Evolutionary conservation across 805 yeast species (phyloP).

Genomic region (Suhomyces vadensis): DNA sequence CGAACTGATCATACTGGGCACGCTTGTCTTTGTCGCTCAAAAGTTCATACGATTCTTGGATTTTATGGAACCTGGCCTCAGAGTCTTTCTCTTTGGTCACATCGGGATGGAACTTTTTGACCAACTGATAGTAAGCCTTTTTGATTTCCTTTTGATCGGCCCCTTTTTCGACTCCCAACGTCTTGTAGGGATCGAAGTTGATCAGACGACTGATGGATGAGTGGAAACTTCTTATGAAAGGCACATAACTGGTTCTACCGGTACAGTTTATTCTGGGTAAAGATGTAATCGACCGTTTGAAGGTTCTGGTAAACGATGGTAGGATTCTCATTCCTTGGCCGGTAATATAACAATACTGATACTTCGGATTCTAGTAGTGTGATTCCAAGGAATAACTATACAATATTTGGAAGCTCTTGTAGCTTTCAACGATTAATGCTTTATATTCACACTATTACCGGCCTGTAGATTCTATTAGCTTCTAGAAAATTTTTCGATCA

Average conservation of each 20-base stretch:
- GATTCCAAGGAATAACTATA: too few relatives aligned
- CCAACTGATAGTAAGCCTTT: conserved; percentile 90
- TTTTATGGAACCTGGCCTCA: conserved; percentile 84
- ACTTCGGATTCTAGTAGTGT: too few relatives aligned
- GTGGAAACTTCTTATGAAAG: conserved; percentile 41
- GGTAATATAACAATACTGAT: neutral
- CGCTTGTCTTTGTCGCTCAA: conserved; percentile 82
- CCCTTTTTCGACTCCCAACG: conserved; percentile 69
- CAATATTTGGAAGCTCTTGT: neutral
- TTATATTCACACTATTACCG: too few relatives aligned
- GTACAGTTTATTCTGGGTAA: conserved; percentile 2
- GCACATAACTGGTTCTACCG: neutral
- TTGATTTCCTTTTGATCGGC: conserved; percentile 87
- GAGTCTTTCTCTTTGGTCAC: conserved; percentile 89
- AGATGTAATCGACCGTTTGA: conserved; percentile 1
- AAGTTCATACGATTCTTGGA: conserved; percentile 93
- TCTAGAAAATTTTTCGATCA: conserved; percentile 10
- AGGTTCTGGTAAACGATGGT: neutral
- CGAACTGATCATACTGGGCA: conserved; percentile 88
- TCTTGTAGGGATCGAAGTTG: conserved; percentile 76
- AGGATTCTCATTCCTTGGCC: conserved; percentile 6
- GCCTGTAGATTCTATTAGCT: conserved; percentile 5
- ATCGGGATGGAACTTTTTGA: conserved; percentile 95
- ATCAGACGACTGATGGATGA: conserved; percentile 29
- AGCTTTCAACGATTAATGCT: neutral